phyloP scores from a whole-genome alignment of 345 rosid genomes.

The Eucalyptus urophylla region DNA sequence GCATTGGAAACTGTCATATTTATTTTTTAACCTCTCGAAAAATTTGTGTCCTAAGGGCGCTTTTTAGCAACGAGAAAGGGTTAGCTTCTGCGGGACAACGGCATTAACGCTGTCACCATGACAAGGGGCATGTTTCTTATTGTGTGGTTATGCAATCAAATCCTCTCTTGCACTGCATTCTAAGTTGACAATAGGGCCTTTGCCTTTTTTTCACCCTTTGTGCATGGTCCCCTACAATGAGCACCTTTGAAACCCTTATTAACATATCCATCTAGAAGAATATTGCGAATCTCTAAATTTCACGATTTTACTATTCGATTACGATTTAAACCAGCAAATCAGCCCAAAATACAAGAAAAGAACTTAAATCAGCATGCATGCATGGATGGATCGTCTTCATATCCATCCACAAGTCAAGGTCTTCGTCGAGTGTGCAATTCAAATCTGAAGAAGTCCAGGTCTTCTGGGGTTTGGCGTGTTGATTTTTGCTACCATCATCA shows the following conservation, averaged over 20 bases:
- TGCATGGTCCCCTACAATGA: neutral
- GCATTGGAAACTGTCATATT: neutral
- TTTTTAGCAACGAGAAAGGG: neutral
- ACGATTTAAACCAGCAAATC: neutral
- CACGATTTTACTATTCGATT: neutral
- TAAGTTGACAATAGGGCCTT: neutral
- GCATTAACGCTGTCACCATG: neutral
- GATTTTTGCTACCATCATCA: neutral
- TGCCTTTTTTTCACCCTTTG: neutral
- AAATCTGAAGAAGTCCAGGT: neutral
- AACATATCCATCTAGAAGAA: neutral
- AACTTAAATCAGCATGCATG: neutral
- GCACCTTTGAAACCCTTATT: neutral
- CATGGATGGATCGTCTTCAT: neutral
- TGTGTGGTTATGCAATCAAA: neutral
- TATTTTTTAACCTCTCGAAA: neutral
- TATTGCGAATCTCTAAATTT: neutral
- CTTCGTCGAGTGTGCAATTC: neutral
- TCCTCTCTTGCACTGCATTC: neutral
- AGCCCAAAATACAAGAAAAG: neutral
- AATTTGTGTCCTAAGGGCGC: neutral
- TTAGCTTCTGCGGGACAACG: neutral
- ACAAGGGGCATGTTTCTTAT: neutral
- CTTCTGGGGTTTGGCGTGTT: neutral
- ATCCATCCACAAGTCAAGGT: neutral